A percentile compares a stretch with the other conserved stretches of the same genome.
Conservation (phyloP, 78 protist genomes). For the Pigoraptor vietnamica region DNA sequence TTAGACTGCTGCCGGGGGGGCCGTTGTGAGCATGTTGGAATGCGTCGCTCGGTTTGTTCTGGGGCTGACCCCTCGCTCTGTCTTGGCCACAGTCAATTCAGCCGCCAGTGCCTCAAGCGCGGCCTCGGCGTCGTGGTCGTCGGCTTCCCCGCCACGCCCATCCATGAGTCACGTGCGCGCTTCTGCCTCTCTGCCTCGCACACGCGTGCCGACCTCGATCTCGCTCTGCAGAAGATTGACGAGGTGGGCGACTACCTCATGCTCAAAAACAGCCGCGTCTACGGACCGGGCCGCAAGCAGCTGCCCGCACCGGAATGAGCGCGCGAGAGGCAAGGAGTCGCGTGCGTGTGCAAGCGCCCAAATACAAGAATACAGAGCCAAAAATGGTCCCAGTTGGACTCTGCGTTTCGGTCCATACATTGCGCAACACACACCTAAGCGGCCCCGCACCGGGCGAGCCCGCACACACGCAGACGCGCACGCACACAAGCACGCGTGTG, state of each 20-base stretch:
- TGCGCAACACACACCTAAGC: no score
- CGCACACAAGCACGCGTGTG: no score
- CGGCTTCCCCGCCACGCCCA: conserved; percentile 97
- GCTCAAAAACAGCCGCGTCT: background rate
- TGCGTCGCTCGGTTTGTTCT: no score
- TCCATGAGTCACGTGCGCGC: conserved; percentile 83
- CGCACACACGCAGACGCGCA: no score
- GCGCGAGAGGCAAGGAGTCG: background rate
- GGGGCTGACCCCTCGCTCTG: no score
- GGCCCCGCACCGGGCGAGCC: no score
- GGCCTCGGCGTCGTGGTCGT: conserved; percentile 96
- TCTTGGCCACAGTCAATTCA: conserved; percentile 47
- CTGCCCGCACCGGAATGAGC: background rate
- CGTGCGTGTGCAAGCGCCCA: background rate
- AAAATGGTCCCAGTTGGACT: no score
- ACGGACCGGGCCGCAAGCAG: no score
- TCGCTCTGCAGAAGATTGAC: conserved; percentile 53
- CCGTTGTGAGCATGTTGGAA: no score
- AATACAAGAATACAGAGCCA: background rate
- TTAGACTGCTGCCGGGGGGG: no score
- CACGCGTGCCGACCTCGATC: conserved; percentile 72
- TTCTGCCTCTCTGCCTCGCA: conserved; percentile 96
- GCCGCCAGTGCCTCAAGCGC: conserved; percentile 63
- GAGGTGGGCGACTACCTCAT: conserved; percentile 8
- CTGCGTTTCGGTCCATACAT: no score